Conservation (phyloP, 805 yeast genomes). For the Metschnikowia hibisci region DNA sequence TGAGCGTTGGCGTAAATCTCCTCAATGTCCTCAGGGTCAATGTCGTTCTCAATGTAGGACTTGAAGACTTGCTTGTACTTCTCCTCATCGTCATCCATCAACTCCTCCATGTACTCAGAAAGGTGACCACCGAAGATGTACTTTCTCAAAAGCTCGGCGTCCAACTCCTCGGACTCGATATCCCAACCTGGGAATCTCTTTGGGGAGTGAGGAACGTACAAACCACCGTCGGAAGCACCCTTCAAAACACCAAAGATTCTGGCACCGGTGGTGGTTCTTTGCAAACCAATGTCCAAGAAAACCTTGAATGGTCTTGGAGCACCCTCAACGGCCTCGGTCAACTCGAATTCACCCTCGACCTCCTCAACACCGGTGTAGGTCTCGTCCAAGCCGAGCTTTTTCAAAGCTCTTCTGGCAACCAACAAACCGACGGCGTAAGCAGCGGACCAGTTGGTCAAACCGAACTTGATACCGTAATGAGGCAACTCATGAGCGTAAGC, state of each 20-base stretch:
- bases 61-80: conserved; percentile 95
- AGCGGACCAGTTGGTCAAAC: conserved; percentile 99
- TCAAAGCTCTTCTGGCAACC: conserved; percentile 98
- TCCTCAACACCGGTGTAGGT: conserved; percentile 98
- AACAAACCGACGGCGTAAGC: conserved; percentile 98
- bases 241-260: conserved; percentile 98
- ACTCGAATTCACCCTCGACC: conserved; percentile 97
- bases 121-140: conserved; percentile 99
- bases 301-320: conserved; percentile 99
- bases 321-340: conserved; percentile 99
- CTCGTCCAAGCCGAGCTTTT: conserved; percentile 97
- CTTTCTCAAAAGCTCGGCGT: conserved; percentile 94
- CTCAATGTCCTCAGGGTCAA: conserved; percentile 95
- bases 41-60: conserved; percentile 93
- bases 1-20: conserved; percentile 94
- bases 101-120: conserved; percentile 99
- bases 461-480: conserved; percentile 94
- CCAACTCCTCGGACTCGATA: conserved; percentile 96
- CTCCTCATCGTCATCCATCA: conserved; percentile 99
- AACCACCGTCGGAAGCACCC: conserved; percentile 99
- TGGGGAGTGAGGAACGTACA: conserved; percentile 98
- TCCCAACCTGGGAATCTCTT: conserved; percentile 99
- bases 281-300: conserved; percentile 97
- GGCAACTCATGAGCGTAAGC: conserved; percentile 99
- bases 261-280: conserved; percentile 99